Evolutionary conservation across 2,329 filamentous ascomycete species (phyloP).

Genomic region (Aspergillus niger): DNA sequence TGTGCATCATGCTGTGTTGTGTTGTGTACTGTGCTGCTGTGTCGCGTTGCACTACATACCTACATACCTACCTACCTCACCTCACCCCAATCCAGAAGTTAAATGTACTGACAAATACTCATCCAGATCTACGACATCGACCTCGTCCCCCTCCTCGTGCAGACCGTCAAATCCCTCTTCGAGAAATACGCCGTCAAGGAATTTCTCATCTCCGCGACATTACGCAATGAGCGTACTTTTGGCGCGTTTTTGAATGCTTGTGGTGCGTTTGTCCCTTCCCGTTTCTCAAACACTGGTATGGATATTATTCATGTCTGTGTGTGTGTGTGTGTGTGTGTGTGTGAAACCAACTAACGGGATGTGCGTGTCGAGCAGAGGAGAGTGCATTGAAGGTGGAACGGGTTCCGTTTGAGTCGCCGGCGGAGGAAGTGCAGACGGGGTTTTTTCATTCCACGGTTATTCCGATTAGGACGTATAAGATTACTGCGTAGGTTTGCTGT

Average conservation of each 20-base stretch:
- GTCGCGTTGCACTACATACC: neutral
- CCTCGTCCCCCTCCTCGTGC: constrained; percentile 59
- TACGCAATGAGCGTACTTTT: constrained; percentile 65
- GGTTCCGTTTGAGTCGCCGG: constrained; percentile 46
- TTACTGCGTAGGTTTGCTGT: constrained; percentile 15
- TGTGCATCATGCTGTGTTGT: too few relatives aligned
- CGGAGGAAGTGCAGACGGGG: constrained; percentile 46
- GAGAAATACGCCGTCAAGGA: constrained; percentile 53
- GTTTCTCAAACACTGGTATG: too few relatives aligned
- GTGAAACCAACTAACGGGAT: too few relatives aligned
- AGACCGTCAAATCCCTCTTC: constrained; percentile 59
- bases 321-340: too few relatives aligned
- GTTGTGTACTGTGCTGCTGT: too few relatives aligned
- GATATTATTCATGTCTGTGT: too few relatives aligned
- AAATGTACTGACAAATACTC: neutral
- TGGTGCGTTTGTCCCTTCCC: constrained; percentile 46
- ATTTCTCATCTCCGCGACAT: constrained; percentile 62
- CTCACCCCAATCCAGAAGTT: too few relatives aligned
- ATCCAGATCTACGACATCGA: constrained; percentile 62
- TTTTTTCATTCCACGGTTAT: constrained; percentile 51
- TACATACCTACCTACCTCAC: too few relatives aligned
- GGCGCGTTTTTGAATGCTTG: constrained; percentile 60
- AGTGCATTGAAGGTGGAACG: constrained; percentile 40
- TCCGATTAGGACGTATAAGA: constrained; percentile 42
- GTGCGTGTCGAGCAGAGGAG: constrained; percentile 26